A percentile compares a stretch with the other conserved stretches of the same genome.
These are phyloP conservation scores for Eutrema yunnanense DNA, from an alignment of 345 rosid genomes.

Conservation along the genomic window DNA sequence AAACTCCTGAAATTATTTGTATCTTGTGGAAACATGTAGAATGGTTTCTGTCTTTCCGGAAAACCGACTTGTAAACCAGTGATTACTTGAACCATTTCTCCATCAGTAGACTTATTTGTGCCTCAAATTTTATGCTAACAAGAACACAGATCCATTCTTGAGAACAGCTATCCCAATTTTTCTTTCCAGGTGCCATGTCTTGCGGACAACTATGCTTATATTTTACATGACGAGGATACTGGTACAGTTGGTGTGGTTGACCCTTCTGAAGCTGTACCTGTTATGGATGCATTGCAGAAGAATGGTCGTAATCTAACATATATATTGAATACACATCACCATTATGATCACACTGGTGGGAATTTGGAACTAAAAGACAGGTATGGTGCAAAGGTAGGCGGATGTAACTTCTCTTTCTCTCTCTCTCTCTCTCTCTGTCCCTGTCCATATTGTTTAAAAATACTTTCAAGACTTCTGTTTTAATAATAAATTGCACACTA, in stretches of 20 bases:
- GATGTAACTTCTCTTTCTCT: background rate
- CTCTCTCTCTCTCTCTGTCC: background rate
- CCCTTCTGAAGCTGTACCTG: slow-evolving; percentile 66
- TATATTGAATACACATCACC: slow-evolving; percentile 92
- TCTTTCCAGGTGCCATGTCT: slow-evolving; percentile 79
- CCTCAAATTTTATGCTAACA: too few relatives aligned
- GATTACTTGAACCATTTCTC: too few relatives aligned
- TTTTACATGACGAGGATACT: slow-evolving; percentile 81
- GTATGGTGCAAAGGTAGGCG: slow-evolving; percentile 90
- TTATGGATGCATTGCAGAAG: background rate
- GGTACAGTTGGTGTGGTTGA: slow-evolving; percentile 98
- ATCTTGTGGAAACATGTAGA: too few relatives aligned
- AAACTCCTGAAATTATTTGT: too few relatives aligned
- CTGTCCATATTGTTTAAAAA: background rate
- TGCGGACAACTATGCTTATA: slow-evolving; percentile 84
- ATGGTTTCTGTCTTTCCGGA: too few relatives aligned
- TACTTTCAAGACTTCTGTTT: background rate
- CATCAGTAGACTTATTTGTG: too few relatives aligned
- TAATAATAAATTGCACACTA: background rate
- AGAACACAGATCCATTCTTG: too few relatives aligned
- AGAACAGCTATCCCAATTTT: background rate
- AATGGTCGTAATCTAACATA: slow-evolving; percentile 61
- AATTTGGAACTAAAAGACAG: slow-evolving; percentile 85
- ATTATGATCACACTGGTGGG: slow-evolving; percentile 92
- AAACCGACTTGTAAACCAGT: too few relatives aligned